These are phyloP conservation scores for Apostasia ramifera DNA, from an alignment of 106 monocot species.

Conservation along the genomic window DNA sequence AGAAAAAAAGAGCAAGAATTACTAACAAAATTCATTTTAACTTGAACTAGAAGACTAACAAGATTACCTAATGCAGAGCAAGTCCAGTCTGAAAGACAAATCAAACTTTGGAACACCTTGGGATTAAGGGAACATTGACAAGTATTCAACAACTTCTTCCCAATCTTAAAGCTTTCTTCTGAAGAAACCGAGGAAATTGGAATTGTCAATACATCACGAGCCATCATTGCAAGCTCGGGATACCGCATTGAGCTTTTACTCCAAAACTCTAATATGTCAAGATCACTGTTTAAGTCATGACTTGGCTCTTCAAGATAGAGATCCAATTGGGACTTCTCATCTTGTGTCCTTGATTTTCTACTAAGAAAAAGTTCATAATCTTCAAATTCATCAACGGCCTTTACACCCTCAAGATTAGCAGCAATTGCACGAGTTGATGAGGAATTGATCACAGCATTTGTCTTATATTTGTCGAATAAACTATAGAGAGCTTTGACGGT, in stretches of 20 bases:
- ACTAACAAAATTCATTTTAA: background rate
- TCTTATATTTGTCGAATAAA: conserved; percentile 7
- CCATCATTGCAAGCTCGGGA: conserved; percentile 11
- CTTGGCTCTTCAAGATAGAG: conserved; percentile 8
- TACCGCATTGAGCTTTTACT: conserved; percentile 4
- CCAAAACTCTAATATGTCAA: conserved; percentile 3
- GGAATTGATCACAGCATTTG: background rate
- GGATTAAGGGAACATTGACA: conserved; percentile 5
- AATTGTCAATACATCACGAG: conserved; percentile 9
- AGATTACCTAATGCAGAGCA: background rate
- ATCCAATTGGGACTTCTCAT: conserved; percentile 11
- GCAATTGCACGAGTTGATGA: background rate
- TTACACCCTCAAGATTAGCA: background rate
- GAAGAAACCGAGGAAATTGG: conserved; percentile 4
- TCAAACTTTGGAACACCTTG: conserved; percentile 7
- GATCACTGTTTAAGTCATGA: conserved; percentile 5
- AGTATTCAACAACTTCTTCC: conserved; percentile 4
- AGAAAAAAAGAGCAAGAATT: background rate
- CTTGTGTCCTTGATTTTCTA: conserved; percentile 4
- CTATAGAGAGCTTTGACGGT: conserved; percentile 6
- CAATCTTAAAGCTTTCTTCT: conserved; percentile 7
- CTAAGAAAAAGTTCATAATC: conserved; percentile 8
- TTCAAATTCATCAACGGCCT: conserved; percentile 6
- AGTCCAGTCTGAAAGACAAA: conserved; percentile 13
- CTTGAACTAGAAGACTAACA: background rate